These are phyloP conservation scores for Fusarium guadeloupense DNA, from an alignment of 2,329 filamentous ascomycete genomes.

Conservation along the genomic window DNA sequence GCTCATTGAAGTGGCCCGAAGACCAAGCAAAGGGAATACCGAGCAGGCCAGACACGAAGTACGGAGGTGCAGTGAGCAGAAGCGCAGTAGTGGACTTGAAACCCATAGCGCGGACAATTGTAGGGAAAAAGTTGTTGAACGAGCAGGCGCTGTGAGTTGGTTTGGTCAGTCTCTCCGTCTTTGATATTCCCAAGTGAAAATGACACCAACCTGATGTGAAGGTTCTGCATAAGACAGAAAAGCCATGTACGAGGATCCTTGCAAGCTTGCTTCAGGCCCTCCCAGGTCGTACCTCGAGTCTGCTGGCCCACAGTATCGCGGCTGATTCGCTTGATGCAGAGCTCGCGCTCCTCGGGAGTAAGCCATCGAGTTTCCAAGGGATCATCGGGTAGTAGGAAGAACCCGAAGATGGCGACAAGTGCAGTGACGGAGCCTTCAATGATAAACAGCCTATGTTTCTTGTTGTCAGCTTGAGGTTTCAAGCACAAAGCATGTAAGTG, in stretches of 20 bases:
- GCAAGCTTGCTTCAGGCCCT: slow-evolving; percentile 18
- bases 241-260: slow-evolving; percentile 25
- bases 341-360: slow-evolving; percentile 53
- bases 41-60: slow-evolving; percentile 52
- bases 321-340: slow-evolving; percentile 51
- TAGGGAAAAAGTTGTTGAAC: slow-evolving; percentile 43
- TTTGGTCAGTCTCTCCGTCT: too few relatives aligned
- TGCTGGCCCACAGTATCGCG: slow-evolving; percentile 49
- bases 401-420: slow-evolving; percentile 35
- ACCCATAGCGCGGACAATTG: slow-evolving; percentile 46
- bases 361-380: slow-evolving; percentile 54
- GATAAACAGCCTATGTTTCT: too few relatives aligned
- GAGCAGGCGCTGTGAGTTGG: too few relatives aligned
- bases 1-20: slow-evolving; percentile 55
- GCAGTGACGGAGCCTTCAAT: slow-evolving; percentile 56
- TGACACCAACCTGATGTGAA: slow-evolving; percentile 29
- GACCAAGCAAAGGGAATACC: slow-evolving; percentile 58
- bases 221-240: slow-evolving; percentile 26
- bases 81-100: slow-evolving; percentile 52
- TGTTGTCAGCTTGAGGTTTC: too few relatives aligned
- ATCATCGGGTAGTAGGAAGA: slow-evolving; percentile 41
- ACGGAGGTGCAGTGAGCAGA: slow-evolving; percentile 58
- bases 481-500: too few relatives aligned
- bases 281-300: slow-evolving; percentile 12
- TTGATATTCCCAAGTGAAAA: too few relatives aligned